Evolutionary conservation across 441 rosid species (phyloP), one percentile per base, ranked within the genome.

Genomic region (Lagerstroemia fauriei): DNA sequence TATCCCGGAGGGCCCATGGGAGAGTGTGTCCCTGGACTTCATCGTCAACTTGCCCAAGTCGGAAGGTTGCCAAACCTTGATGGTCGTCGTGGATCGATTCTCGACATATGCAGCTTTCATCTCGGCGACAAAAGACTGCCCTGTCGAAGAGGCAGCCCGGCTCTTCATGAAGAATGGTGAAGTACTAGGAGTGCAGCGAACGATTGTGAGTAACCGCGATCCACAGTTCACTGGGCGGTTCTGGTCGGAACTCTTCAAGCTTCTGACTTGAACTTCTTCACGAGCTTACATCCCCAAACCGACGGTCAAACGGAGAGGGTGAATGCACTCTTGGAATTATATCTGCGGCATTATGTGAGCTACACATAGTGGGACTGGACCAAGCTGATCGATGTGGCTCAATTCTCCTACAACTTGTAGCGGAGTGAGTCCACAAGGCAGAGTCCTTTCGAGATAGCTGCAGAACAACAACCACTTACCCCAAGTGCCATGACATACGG

Each of bases 1-100:
- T 1, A 48, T 75, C 27, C 78, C 78, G 10, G 25, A 76, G 44
- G 41, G 17, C 11, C 72, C 80, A 78, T 78, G 71, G 71, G 80
- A 61, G 50, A 78, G 80, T 38, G 17, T 78, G 4, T 63, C 71
- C 17, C 61, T 56, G 80, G 80, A 78, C 56, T 78, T 78, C 53
- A 78, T 61, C 65, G 1, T 66, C 3, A 25, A 32, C 17, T 22
- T 78, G 5, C 81, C 38, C 8, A 78, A 41, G 57, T 78, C 20
- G 6, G 32, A 78, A 29, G 81, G 81, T 24, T 29, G 38, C 56
- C 20, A 47, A 10, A 78, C 24, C 11, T 27, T 65, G 1, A 65
- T 78, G 73, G 56, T 61, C 16, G 22, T 61, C 13, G 81, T 78
- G 10, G 81, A 76, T 18, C 4, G 81, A 22, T 78, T 78, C 72